Conservation (phyloP, 2,329 filamentous ascomycete species). For the Trichoderma atroviride region DNA sequence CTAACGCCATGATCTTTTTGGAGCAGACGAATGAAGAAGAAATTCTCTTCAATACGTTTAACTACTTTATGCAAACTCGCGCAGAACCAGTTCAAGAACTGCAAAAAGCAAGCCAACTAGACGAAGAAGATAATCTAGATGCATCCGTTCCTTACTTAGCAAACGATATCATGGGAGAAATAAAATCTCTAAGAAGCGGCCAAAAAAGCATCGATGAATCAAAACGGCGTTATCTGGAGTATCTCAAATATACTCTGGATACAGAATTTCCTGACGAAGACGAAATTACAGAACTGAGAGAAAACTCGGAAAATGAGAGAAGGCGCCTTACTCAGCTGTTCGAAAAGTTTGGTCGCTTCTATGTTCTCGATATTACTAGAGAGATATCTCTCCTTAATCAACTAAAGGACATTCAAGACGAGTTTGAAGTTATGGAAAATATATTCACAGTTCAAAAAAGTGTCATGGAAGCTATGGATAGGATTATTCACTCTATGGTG, state of each 20-base stretch:
- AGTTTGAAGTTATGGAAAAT: not conserved
- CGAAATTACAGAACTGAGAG: not conserved
- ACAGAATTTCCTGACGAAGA: not conserved
- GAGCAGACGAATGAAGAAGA: conserved; percentile 3
- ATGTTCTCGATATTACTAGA: not conserved
- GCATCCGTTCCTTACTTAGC: not conserved
- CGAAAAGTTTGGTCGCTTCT: not conserved
- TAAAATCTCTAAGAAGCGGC: no score
- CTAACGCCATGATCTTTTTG: not conserved
- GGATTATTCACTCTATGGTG: not conserved
- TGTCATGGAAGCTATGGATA: not conserved
- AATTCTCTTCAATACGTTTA: not conserved
- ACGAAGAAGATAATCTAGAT: not conserved
- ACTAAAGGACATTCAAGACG: not conserved
- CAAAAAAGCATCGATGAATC: no score
- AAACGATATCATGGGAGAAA: not conserved
- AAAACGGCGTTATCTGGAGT: no score
- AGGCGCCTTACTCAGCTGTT: not conserved
- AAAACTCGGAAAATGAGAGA: no score
- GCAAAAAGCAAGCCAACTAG: not conserved
- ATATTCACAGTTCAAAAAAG: not conserved
- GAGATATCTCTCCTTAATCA: not conserved
- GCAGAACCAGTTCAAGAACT: not conserved
- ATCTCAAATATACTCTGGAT: not conserved
- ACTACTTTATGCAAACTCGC: not conserved